Evolutionary conservation across 164 flowering plant genomes (phyloP).

Genomic region (Vitis cinerea): DNA sequence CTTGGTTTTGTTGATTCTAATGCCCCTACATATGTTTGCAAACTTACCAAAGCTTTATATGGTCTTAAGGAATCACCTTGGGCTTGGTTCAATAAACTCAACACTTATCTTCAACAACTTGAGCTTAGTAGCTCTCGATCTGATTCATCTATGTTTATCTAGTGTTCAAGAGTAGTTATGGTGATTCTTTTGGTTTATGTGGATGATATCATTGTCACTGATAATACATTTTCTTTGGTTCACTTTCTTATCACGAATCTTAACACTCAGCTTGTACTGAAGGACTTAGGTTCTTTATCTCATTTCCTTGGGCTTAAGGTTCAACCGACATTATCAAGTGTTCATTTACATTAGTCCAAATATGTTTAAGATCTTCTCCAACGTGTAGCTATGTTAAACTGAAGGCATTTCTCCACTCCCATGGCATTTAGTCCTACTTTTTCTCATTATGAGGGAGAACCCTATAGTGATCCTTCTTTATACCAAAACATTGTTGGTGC

Average conservation of each 20-base stretch:
- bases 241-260: too few relatives aligned
- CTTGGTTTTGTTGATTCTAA: too few relatives aligned
- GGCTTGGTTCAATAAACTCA: too few relatives aligned
- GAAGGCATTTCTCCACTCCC: background rate
- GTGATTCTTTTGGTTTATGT: too few relatives aligned
- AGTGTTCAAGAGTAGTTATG: too few relatives aligned
- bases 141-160: too few relatives aligned
- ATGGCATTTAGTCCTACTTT: background rate
- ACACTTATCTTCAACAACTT: too few relatives aligned
- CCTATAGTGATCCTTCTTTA: background rate
- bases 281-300: conserved; percentile 4
- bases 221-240: background rate
- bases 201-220: background rate
- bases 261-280: background rate
- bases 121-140: too few relatives aligned
- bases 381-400: background rate
- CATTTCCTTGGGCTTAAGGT: conserved; percentile 13
- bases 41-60: too few relatives aligned
- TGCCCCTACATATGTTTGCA: too few relatives aligned
- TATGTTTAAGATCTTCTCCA: background rate
- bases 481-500: background rate
- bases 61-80: too few relatives aligned
- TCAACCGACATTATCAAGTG: background rate
- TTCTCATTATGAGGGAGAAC: background rate
- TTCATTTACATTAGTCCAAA: conserved; percentile 2